Conservation (phyloP, 768 basidiomycete species). For the Hypsizygus marmoreus region DNA sequence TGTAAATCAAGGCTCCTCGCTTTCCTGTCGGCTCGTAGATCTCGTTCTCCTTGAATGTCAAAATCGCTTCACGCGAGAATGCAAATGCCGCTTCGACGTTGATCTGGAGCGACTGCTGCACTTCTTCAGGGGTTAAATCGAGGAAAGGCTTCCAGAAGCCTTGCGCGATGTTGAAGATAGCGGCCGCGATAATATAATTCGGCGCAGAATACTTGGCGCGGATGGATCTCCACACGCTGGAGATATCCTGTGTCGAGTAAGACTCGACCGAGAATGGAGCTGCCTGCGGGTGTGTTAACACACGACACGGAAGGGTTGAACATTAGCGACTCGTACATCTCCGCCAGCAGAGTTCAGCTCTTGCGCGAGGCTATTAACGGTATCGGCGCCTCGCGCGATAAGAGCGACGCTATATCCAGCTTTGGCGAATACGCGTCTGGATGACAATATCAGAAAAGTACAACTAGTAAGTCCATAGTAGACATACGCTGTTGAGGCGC, state of each 20-base stretch:
- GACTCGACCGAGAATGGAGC: slow-evolving; percentile 53
- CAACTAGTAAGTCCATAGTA: neutral
- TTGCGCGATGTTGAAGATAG: slow-evolving; percentile 63
- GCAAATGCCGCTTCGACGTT: slow-evolving; percentile 63
- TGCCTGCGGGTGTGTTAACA: slow-evolving; percentile 41
- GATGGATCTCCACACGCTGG: slow-evolving; percentile 48
- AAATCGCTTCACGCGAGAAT: slow-evolving; percentile 61
- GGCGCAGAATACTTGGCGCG: slow-evolving; percentile 48
- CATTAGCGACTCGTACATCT: slow-evolving; percentile 38
- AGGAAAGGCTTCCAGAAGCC: slow-evolving; percentile 70
- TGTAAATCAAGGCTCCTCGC: slow-evolving; percentile 68
- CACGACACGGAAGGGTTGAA: neutral
- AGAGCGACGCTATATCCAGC: slow-evolving; percentile 69
- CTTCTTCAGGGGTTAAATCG: slow-evolving; percentile 58
- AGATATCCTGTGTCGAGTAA: slow-evolving; percentile 53
- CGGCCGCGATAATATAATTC: slow-evolving; percentile 54
- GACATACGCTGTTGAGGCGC: slow-evolving; percentile 58
- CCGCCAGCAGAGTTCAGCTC: slow-evolving; percentile 62
- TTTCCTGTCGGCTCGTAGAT: slow-evolving; percentile 50
- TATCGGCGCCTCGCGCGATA: slow-evolving; percentile 56
- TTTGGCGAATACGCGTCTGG: slow-evolving; percentile 60
- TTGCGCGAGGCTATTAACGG: slow-evolving; percentile 52
- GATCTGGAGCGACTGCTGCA: slow-evolving; percentile 49
- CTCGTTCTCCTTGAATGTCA: slow-evolving; percentile 60
- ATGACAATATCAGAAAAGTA: slow-evolving; percentile 4